A percentile compares a stretch with the other conserved stretches of the same genome.
Conservation (phyloP, 768 basidiomycete species). For the Hygrocybe coccinea region DNA sequence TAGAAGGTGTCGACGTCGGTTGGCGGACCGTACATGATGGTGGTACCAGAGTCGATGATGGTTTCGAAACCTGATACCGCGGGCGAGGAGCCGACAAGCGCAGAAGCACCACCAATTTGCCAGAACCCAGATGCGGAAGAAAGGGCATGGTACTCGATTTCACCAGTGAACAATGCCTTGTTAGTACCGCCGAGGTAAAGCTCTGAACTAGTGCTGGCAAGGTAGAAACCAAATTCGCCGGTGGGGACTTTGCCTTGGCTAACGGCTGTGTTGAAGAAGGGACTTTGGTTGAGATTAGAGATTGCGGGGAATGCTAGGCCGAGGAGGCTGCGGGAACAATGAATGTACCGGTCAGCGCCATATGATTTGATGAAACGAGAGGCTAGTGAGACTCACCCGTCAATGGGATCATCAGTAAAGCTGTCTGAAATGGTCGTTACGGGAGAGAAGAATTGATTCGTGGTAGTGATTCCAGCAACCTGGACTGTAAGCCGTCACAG, state of each 20-base stretch:
- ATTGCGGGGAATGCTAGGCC: conserved; percentile 43
- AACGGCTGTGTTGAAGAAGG: conserved; percentile 45
- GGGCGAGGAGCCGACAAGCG: conserved; percentile 7
- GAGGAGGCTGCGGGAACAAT: conserved; percentile 36
- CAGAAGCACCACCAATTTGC: conserved; percentile 15
- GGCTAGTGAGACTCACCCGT: conserved; percentile 22
- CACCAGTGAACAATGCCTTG: conserved; percentile 39
- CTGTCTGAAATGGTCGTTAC: conserved; percentile 4
- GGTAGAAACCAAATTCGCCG: conserved; percentile 46
- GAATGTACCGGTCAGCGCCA: conserved; percentile 28
- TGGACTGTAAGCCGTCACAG: background rate
- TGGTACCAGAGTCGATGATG: conserved; percentile 38
- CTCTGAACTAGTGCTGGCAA: conserved; percentile 41
- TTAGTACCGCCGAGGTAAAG: conserved; percentile 56
- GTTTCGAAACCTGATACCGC: conserved; percentile 25
- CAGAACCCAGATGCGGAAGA: conserved; percentile 28
- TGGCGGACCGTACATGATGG: conserved; percentile 30
- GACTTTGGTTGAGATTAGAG: conserved; percentile 31
- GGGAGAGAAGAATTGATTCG: conserved; percentile 4
- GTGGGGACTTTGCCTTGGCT: conserved; percentile 30
- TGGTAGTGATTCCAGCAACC: conserved; percentile 1
- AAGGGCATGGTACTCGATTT: conserved; percentile 37
- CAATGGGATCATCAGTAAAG: conserved; percentile 11
- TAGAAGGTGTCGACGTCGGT: conserved; percentile 13
- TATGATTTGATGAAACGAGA: conserved; percentile 36